Conservation (phyloP, 148 eudicot species). For the Diospyros kaki region DNA sequence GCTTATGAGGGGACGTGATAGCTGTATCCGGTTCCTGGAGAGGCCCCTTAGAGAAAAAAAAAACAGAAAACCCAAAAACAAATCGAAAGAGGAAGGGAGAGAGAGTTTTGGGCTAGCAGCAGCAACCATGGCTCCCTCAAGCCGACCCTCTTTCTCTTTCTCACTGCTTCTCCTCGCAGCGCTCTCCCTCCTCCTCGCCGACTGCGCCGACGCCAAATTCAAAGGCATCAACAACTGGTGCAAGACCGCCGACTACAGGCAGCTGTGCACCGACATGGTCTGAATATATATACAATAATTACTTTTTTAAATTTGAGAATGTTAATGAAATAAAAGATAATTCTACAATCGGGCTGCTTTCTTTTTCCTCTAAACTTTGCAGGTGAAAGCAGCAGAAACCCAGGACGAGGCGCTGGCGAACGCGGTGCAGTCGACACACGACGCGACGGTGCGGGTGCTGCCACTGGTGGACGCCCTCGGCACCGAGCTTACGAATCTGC, state of each 20-base stretch:
- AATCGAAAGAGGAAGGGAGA: not conserved
- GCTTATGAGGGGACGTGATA: too few species aligned
- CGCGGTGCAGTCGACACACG: not conserved
- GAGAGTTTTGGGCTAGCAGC: too few species aligned
- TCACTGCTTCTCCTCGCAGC: not conserved
- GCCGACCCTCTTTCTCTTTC: not conserved
- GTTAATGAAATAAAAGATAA: too few species aligned
- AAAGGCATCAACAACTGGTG: constrained; percentile 10
- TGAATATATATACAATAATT: too few species aligned
- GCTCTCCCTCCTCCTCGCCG: not conserved
- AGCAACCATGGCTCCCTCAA: constrained; percentile 2
- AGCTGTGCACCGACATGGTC: constrained; percentile 8
- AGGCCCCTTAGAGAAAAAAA: not conserved
- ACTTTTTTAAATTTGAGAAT: too few species aligned
- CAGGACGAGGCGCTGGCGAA: not conserved
- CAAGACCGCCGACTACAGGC: constrained; percentile 13
- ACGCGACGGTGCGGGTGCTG: not conserved
- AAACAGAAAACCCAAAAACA: not conserved
- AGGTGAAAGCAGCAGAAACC: not conserved
- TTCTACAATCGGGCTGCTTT: too few species aligned
- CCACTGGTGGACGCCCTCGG: not conserved
- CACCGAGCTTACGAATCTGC: not conserved
- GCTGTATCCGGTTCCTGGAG: too few species aligned
- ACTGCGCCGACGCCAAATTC: constrained; percentile 1
- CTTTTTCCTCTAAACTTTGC: too few species aligned